Base-by-base conservation (phyloP, 768 basidiomycete genomes). In the Piloderma croceum region DNA sequence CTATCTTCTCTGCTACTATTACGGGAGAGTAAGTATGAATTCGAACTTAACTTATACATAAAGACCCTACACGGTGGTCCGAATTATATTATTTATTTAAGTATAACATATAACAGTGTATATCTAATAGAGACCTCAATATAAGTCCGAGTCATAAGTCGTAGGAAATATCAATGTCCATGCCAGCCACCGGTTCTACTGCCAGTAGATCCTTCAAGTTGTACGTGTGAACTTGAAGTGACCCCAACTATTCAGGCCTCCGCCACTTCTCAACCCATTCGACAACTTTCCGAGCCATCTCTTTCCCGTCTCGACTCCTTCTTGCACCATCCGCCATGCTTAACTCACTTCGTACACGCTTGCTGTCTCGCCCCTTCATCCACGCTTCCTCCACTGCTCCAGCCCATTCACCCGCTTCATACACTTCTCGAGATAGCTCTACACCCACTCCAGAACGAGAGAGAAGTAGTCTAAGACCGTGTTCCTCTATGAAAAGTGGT, bases 401-500 rank as follows among this genome's bases (percentile, higher is more conserved):
- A 1, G 82, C 78, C 85, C 85, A 88, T 39, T 83, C 74, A 7
- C 85, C 85, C n/a, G 61, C 66, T 55, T 87, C 85, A 49, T 86
- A 87, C 7, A 69, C 64, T 20, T 70, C 63, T 15, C 83, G 74
- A 12, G 74, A 64, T 24, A 89, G 69, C 57, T 85, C 83, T 22
- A 86, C 67, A 7, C 83, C 83, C 12, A 79, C 75, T 11, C 85
- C 86, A 33, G 81, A 74, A 18, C 62, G 63, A 27, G 75, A 66
- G 27, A 89, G 74, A 23, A 83, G 64, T 11, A 80, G 64, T 4
- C 77, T 74, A 23, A 90, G 65, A 3, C 87, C 87, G 49, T 83
- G 79, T 54, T 90, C 87, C 52, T 89, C 86, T 31, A 88, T 76
- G 49, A 90, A 89, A 25, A 88, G 64, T 1, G 87, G 87, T 2